These are phyloP conservation scores for Saturnispora gosingensis DNA, from an alignment of 805 yeast species.

Conservation along the genomic window DNA sequence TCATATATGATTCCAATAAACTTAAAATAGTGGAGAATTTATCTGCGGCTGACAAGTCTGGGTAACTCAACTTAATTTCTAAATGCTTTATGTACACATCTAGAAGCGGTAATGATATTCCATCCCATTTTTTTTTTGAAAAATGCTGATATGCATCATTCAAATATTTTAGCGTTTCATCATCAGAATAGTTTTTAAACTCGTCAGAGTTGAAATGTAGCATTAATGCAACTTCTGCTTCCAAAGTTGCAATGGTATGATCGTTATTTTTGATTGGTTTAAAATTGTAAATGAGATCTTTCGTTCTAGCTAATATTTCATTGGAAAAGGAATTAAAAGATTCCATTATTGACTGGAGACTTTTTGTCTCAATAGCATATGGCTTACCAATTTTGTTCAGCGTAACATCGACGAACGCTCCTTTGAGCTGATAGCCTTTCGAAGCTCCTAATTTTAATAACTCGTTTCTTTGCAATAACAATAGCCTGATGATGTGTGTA, in stretches of 20 bases:
- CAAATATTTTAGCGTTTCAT: constrained; percentile 54
- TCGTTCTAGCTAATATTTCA: constrained; percentile 45
- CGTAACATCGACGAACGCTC: constrained; percentile 17
- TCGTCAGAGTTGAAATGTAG: constrained; percentile 36
- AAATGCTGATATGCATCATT: constrained; percentile 64
- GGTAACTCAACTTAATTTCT: constrained; percentile 28
- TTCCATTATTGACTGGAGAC: constrained; percentile 21
- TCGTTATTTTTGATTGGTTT: constrained; percentile 40
- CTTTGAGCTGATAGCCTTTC: constrained; percentile 25
- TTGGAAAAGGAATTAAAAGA: constrained; percentile 30
- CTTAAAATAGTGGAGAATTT: constrained; percentile 30
- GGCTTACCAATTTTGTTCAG: not conserved
- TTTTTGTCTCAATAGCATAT: constrained; percentile 13
- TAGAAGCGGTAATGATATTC: constrained; percentile 56
- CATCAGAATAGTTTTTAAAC: constrained; percentile 16
- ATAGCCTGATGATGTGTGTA: constrained; percentile 36
- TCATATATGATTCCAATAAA: constrained; percentile 20
- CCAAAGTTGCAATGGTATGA: constrained; percentile 61
- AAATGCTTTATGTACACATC: constrained; percentile 64
- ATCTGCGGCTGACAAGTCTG: constrained; percentile 7
- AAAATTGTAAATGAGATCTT: constrained; percentile 44
- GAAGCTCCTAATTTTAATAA: constrained; percentile 28
- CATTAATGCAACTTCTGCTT: constrained; percentile 70
- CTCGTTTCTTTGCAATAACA: constrained; percentile 38
- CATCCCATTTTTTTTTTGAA: constrained; percentile 63